Percentiles rank a stretch among this genome's conserved stretches.
Conservation (phyloP, 2,329 filamentous ascomycete genomes). For the Aspergillus unguis region DNA sequence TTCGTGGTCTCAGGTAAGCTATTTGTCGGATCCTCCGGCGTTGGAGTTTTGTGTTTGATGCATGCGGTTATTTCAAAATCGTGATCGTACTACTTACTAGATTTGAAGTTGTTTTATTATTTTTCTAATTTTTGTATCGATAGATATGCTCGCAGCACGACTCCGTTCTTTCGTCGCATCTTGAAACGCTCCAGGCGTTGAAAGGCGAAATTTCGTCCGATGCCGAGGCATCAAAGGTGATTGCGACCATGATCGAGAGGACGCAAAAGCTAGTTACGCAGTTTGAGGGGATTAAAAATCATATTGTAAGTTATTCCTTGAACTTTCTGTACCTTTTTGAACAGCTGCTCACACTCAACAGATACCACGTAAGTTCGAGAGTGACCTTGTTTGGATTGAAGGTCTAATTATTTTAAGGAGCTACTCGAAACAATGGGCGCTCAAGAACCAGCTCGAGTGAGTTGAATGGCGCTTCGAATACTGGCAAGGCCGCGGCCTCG, state of each 20-base stretch:
- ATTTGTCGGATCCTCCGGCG: not conserved
- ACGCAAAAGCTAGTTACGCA: conserved; percentile 38
- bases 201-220: conserved; percentile 28
- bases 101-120: not conserved
- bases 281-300: conserved; percentile 32
- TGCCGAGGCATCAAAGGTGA: conserved; percentile 26
- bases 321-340: too few species aligned
- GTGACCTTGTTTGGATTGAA: not conserved
- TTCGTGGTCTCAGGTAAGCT: conserved; percentile 23
- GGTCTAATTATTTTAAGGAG: not conserved
- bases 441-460: not conserved
- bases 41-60: too few species aligned
- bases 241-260: conserved; percentile 39
- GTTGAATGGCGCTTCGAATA: not conserved
- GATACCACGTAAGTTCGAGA: conserved; percentile 4
- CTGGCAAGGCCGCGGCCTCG: not conserved
- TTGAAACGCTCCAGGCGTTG: conserved; percentile 37
- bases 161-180: conserved; percentile 37
- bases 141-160: conserved; percentile 43
- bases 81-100: not conserved
- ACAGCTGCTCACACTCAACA: not conserved
- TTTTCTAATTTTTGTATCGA: not conserved
- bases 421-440: too few species aligned
- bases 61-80: too few species aligned
- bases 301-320: conserved; percentile 30